These are phyloP conservation scores for Diplogelasinospora grovesii DNA, from an alignment of 495 filamentous ascomycete genomes.

Conservation along the genomic window DNA sequence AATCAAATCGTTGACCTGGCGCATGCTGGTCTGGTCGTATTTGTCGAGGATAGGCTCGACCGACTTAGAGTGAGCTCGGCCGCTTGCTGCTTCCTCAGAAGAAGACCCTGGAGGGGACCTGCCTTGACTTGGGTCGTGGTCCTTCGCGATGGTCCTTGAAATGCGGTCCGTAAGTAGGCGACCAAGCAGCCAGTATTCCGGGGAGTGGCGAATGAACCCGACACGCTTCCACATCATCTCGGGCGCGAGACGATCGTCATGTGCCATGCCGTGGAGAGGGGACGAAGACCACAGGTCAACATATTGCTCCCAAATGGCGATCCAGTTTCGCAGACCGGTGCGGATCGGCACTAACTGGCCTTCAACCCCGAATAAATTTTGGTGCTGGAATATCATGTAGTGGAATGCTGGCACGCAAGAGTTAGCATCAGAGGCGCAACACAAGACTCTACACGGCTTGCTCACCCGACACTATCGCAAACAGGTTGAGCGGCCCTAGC, in stretches of 20 bases:
- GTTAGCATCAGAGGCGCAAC: background rate
- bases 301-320: slow-evolving; percentile 21
- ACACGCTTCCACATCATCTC: slow-evolving; percentile 23
- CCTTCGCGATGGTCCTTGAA: slow-evolving; percentile 1
- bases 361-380: slow-evolving; percentile 23
- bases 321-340: slow-evolving; percentile 24
- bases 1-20: slow-evolving; percentile 29
- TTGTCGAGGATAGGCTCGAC: slow-evolving; percentile 23
- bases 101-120: background rate
- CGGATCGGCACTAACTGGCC: slow-evolving; percentile 25
- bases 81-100: background rate
- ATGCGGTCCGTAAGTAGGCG: slow-evolving; percentile 21
- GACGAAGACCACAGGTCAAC: slow-evolving; percentile 8
- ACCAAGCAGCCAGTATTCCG: slow-evolving; percentile 26
- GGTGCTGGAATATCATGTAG: slow-evolving; percentile 28
- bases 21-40: slow-evolving; percentile 31
- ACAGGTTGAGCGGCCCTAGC: slow-evolving; percentile 24
- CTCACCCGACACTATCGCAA: slow-evolving; percentile 27
- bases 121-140: background rate
- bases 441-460: background rate
- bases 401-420: slow-evolving; percentile 18
- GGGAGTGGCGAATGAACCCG: slow-evolving; percentile 20
- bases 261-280: slow-evolving; percentile 14
- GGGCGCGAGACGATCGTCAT: slow-evolving; percentile 10
- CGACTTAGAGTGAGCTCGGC: slow-evolving; percentile 6